Evolutionary conservation across 176 grass and related monocot genomes (phyloP), one percentile per base, ranked within the genome.

Genomic region (Chrysopogon serrulatus): DNA sequence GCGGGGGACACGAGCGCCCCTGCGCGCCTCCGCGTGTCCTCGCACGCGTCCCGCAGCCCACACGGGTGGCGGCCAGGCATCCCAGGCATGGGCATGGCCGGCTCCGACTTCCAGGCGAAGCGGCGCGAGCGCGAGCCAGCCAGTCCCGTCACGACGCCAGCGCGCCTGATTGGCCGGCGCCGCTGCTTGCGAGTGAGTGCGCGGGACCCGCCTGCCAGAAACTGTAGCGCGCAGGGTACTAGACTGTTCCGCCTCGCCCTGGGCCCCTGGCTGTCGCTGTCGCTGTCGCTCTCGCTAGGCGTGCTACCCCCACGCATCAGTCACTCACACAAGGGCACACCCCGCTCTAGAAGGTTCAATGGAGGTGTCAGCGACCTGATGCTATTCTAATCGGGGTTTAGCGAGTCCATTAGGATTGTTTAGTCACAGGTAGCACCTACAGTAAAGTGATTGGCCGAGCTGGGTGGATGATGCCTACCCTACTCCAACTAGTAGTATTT

Each of bases 1-100:
- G 23, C 0, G 8, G 81, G 71, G 80, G 57, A 65, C 71, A 84
- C 82, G 41, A 36, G 26, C 34, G n/a, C 54, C 4, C 30, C 40
- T 15, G 82, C 71, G 4, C 44, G 32, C 32, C 63, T 12, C 34
- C 79, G 82, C 71, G 71, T 65, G 70, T 75, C 70, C 70, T 21
- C 69, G 14, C 69, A 63, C 81, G 81, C 81, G 56, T 63, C 80
- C 36, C 36, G n/a, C 18, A 0, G 19, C 30, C n/a, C 63, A 18
- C 30, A 5, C 31, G 21, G 43, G 71, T 1, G 19, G 2, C n/a
- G n/a, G n/a, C n/a, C n/a, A n/a, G 71, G 28, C 71, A 30, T 15
- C 2, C 24, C 23, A 0, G 17, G 49, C n/a, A n/a, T n/a, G n/a
- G n/a, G n/a, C 48, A 51, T 51, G 48, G 47, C 47, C n/a, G 23